Evolutionary conservation across 768 basidiomycete species (phyloP), one percentile per base, ranked within the genome.

Genomic region (Termitomyces sp.): DNA sequence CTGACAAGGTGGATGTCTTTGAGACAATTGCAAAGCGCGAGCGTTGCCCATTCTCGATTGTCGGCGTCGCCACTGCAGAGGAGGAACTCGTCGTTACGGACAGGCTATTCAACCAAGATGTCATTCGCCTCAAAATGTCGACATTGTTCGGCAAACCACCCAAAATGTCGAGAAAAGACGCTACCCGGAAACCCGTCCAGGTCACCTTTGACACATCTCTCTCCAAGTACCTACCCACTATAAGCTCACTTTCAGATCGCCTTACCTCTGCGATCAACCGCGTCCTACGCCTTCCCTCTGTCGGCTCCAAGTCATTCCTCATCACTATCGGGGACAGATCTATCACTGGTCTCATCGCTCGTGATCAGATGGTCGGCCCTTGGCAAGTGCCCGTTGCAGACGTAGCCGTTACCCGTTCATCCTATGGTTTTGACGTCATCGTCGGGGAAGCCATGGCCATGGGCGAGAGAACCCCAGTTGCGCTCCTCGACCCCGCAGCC

Each of bases 311-410:
- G 71, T 90, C 94, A 8, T 99, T 98, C 88, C 83, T 99, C 53
- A 95, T 99, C 74, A 99, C 97, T 54, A 99, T 99, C 61, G 97
- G 97, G 28, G 97, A 99, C 69, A 86, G 97, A 49, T 83, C 90
- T 39, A 89, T 99, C 73, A 94, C 96, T 0, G 97, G 97, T 24
- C 86, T 99, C 50, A 93, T 98, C 63, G 87, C 91, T 7, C 86
- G 97, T 57, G 97, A 99, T 71, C 97, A 99, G 75, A 98, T 99
- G 96, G 94, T 98, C 24, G 97, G 97, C 0, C 96, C 96, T 0
- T 99, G 92, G 91, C 97, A 99, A 75, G 91, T 98, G 11, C 96
- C 97, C 40, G 93, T 98, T 7, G 91, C 96, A 20, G 96, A 99
- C 66, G 96, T 97, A 55, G 97, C 96, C 3, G 93, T 98, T 46